Evolutionary conservation across 2,329 filamentous ascomycete species (phyloP), one percentile per base, ranked within the genome.

Genomic region (Xylaria sp.): DNA sequence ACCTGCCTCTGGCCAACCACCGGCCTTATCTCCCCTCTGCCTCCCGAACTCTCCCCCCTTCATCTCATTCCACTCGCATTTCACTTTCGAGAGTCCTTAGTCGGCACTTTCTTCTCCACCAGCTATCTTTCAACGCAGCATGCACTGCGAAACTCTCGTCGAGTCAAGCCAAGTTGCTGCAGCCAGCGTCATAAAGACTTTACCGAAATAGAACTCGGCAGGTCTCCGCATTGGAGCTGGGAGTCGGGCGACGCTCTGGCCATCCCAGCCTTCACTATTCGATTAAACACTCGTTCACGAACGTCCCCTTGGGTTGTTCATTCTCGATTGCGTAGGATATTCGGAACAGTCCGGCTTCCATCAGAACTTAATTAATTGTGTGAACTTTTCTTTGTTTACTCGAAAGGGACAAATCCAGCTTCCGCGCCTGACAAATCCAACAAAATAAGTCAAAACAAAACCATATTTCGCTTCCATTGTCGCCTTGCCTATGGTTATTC

Each of bases 11-110:
- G 27, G 63, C 68, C 66, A 70, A 69, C 66, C 68, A 66, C 42
- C 39, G 36, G 38, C 62, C 66, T 69, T 69, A 69, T 70, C 66
- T 69, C 66, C 61, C 61, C 63, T 58, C 61, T 61, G 50, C 54
- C 36, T 58, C 66, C 68, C 63, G 49, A 67, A 38, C 36, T 31
- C 39, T 54, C 61, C 44, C 59, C n/a, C 68, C 58, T 66, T 64
- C 63, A 55, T 61, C 60, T 31, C 39, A 58, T 70, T 69, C 61
- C 60, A 66, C 64, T 66, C 56, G 63, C 63, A 67, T 66, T 66
- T 68, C 51, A 70, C 68, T 66, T 64, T 63, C 56, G 44, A 68
- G 55, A 25, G 59, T 61, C 59, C 59, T 66, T 63, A 53, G 60
- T 61, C 45, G 49, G 47, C 60, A 54, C 53, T 49, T 29, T 60